Conservation (phyloP, 2,329 filamentous ascomycete genomes). For the Fusarium hainanense region DNA sequence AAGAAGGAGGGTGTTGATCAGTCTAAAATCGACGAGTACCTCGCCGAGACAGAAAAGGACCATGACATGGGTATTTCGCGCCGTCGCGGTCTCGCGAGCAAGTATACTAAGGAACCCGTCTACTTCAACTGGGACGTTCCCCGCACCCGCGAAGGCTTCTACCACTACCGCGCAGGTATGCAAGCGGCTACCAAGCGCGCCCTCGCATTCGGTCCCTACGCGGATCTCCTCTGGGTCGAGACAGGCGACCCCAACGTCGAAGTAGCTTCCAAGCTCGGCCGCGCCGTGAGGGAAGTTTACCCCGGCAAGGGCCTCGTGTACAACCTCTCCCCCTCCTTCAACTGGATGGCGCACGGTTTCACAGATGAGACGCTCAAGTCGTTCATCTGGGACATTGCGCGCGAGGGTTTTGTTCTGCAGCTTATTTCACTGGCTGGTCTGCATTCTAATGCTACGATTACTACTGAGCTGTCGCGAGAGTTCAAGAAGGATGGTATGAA, state of each 20-base stretch:
- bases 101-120: constrained; percentile 74
- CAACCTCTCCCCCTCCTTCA: constrained; percentile 96
- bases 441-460: constrained; percentile 72
- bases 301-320: constrained; percentile 94
- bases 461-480: constrained; percentile 78
- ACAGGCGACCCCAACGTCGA: constrained; percentile 88
- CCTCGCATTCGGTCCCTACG: constrained; percentile 89
- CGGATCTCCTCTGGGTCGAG: constrained; percentile 97
- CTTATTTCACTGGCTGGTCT: constrained; percentile 74
- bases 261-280: constrained; percentile 79
- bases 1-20: constrained; percentile 71
- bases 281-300: constrained; percentile 74
- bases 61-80: constrained; percentile 81
- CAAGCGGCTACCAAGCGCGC: constrained; percentile 91
- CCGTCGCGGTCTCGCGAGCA: constrained; percentile 77
- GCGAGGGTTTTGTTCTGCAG: constrained; percentile 81
- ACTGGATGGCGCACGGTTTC: constrained; percentile 98
- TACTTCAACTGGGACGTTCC: constrained; percentile 93
- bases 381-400: constrained; percentile 96
- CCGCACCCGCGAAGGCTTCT: constrained; percentile 92
- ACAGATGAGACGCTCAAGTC: constrained; percentile 82
- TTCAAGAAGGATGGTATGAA: constrained; percentile 96
- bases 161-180: constrained; percentile 89
- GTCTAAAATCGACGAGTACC: constrained; percentile 75
- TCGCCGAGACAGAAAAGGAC: constrained; percentile 69